Evolutionary conservation across 2,329 filamentous ascomycete species (phyloP).

Genomic region (Ophiostoma tasmaniense): DNA sequence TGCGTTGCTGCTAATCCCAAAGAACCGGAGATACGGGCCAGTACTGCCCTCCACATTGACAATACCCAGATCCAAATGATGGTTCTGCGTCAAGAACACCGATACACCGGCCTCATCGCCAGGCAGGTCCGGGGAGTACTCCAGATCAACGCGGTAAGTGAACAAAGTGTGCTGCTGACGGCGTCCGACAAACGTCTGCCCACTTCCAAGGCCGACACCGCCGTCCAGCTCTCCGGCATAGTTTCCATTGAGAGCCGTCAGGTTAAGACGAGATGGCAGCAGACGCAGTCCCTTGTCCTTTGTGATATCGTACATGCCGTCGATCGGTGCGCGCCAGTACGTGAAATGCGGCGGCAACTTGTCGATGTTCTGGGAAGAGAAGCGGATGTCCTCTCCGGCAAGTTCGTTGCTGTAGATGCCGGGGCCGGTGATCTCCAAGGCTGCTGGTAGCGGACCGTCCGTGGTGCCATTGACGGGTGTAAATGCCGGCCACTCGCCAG

Average conservation of each 20-base stretch:
- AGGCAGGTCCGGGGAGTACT: not conserved
- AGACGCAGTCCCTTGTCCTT: not conserved
- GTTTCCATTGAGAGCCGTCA: not conserved
- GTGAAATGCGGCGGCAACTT: not conserved
- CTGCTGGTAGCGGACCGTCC: not conserved
- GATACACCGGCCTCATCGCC: not conserved
- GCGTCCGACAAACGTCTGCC: not conserved
- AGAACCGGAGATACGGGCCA: not conserved
- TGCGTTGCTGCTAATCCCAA: not conserved
- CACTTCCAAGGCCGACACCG: not conserved
- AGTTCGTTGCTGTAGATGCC: not conserved
- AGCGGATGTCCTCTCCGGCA: not conserved
- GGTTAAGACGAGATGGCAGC: not conserved
- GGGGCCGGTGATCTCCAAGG: not conserved
- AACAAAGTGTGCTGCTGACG: not conserved
- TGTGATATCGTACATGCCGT: not conserved
- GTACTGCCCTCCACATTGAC: not conserved
- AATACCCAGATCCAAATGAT: not conserved
- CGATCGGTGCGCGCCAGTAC: not conserved
- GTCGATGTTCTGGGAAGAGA: not conserved
- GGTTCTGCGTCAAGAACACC: not conserved
- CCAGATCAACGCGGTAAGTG: not conserved
- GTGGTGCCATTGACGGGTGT: not conserved
- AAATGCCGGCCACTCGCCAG: not conserved
- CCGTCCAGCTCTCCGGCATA: not conserved